Conservation (phyloP, 2,329 filamentous ascomycete species). For the Coniochaeta sp. region DNA sequence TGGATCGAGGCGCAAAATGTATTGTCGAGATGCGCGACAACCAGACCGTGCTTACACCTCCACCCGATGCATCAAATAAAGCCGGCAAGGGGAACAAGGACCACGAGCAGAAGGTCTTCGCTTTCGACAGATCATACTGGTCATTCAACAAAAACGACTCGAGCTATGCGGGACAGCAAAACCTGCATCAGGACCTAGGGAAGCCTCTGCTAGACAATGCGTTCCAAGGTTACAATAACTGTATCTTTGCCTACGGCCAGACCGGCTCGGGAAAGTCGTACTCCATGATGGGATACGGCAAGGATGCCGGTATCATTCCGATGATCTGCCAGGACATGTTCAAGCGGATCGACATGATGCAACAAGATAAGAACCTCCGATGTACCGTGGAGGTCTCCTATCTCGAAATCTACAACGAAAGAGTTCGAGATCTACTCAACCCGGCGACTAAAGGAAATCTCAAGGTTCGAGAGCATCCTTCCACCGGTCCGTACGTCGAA, state of each 20-base stretch:
- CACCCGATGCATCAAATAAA: slow-evolving; percentile 51
- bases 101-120: slow-evolving; percentile 74
- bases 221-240: slow-evolving; percentile 98
- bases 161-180: slow-evolving; percentile 83
- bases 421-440: slow-evolving; percentile 91
- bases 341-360: slow-evolving; percentile 65
- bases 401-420: slow-evolving; percentile 98
- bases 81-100: slow-evolving; percentile 61
- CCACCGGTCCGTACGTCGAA: slow-evolving; percentile 95
- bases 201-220: slow-evolving; percentile 92
- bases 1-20: slow-evolving; percentile 87
- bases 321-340: slow-evolving; percentile 99
- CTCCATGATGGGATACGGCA: slow-evolving; percentile 99
- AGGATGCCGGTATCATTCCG: slow-evolving; percentile 91
- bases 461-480: slow-evolving; percentile 95
- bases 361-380: slow-evolving; percentile 66
- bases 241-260: slow-evolving; percentile 98
- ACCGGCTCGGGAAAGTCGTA: slow-evolving; percentile 98
- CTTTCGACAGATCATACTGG: slow-evolving; percentile 97
- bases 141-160: slow-evolving; percentile 79
- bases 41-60: slow-evolving; percentile 80
- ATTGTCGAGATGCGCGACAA: slow-evolving; percentile 93
- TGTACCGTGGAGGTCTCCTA: slow-evolving; percentile 98
- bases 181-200: slow-evolving; percentile 83
- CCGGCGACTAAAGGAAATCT: slow-evolving; percentile 93